Conservation (phyloP, 352 stramenopile genomes). For the Globisporangium lucens region DNA sequence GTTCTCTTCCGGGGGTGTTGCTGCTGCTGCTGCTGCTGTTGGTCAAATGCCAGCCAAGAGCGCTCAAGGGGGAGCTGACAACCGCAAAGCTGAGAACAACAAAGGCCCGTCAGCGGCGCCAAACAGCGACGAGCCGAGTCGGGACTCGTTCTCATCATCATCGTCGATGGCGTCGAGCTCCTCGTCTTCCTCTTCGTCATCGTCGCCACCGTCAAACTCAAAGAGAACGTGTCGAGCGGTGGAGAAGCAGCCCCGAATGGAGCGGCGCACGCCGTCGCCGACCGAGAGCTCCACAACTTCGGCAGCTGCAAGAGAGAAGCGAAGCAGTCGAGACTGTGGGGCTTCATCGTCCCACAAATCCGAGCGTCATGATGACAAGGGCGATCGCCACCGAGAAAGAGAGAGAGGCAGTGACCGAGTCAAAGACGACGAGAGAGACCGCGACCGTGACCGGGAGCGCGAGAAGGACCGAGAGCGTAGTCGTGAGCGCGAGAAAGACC, state of each 20-base stretch:
- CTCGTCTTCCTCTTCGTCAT: conserved; percentile 13
- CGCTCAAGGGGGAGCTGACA: background rate
- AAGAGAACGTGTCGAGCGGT: background rate
- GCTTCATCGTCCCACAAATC: background rate
- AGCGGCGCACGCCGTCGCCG: conserved; percentile 29
- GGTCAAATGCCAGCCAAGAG: background rate
- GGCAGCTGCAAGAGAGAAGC: conserved; percentile 15
- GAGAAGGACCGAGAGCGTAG: conserved; percentile 16
- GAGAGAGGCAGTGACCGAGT: conserved; percentile 28
- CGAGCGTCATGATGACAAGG: background rate
- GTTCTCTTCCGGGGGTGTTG: background rate
- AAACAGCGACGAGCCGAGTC: conserved; percentile 13
- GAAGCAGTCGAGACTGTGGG: background rate
- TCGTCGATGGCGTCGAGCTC: conserved; percentile 18
- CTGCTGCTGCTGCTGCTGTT: background rate
- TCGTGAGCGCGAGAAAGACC: conserved; percentile 7
- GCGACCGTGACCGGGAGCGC: conserved; percentile 7
- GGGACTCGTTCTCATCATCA: conserved; percentile 21
- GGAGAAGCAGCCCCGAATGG: conserved; percentile 12
- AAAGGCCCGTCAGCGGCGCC: background rate
- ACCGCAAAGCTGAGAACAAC: conserved; percentile 7
- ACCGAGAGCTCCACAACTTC: conserved; percentile 11
- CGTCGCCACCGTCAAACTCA: conserved; percentile 9
- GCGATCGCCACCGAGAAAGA: conserved; percentile 11
- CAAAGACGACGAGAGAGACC: conserved; percentile 22